These are phyloP conservation scores for Simmondsia chinensis DNA, from an alignment of 148 eudicot species.

Conservation along the genomic window DNA sequence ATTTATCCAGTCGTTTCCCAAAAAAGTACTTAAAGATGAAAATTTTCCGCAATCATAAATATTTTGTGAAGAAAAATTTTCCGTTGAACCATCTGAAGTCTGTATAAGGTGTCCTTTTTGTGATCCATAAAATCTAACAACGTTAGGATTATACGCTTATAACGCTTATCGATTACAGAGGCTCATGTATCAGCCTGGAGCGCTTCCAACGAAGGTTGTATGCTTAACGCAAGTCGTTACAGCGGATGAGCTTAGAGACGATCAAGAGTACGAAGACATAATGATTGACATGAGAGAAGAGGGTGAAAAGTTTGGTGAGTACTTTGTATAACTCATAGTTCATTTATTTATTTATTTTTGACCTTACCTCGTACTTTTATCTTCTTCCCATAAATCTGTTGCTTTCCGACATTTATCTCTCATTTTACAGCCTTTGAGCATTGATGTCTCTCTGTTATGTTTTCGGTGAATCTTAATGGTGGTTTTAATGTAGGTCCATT, in stretches of 20 bases:
- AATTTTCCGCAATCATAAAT: no score
- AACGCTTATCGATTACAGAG: conserved; percentile 39
- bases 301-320: conserved; percentile 70
- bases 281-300: conserved; percentile 82
- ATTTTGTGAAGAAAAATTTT: no score
- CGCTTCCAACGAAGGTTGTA: conserved; percentile 62
- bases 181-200: conserved; percentile 59
- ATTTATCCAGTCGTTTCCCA: no score
- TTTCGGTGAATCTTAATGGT: neutral
- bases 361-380: no score
- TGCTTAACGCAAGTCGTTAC: conserved; percentile 61
- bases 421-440: conserved; percentile 19
- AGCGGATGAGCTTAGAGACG: conserved; percentile 72
- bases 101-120: no score
- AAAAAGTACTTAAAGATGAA: no score
- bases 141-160: neutral
- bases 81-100: no score
- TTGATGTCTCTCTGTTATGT: conserved; percentile 2
- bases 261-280: conserved; percentile 83
- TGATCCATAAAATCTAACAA: neutral
- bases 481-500: conserved; percentile 44
- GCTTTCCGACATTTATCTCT: neutral
- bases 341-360: no score
- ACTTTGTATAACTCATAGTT: no score
- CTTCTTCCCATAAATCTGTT: neutral